These are phyloP conservation scores for Colletotrichum chlorophyti DNA, from an alignment of 2,329 filamentous ascomycete species.

Conservation along the genomic window DNA sequence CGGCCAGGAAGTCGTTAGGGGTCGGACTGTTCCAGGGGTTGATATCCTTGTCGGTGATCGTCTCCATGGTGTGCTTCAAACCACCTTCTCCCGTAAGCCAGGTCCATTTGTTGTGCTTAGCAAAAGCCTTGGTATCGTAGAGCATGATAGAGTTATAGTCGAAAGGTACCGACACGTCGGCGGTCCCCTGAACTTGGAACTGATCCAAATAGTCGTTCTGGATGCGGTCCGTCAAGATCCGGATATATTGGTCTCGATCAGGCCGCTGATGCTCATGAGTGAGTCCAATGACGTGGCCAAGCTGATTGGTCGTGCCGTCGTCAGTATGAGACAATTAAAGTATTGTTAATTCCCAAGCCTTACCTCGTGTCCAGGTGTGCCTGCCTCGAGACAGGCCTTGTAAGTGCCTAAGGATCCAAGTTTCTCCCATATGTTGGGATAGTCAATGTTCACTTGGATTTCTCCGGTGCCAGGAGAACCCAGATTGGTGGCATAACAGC, in stretches of 20 bases:
- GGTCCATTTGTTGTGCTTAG: neutral
- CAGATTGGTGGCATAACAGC: neutral
- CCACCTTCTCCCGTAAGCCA: neutral
- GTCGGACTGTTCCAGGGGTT: constrained; percentile 1
- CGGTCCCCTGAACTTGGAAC: neutral
- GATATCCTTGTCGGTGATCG: neutral
- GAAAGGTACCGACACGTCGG: neutral
- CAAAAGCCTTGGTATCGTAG: neutral
- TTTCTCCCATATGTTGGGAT: neutral
- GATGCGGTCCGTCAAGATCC: neutral
- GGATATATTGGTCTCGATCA: constrained; percentile 1
- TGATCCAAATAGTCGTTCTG: neutral
- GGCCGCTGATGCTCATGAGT: constrained; percentile 7
- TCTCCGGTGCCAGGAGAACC: neutral
- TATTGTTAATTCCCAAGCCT: neutral
- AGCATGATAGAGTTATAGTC: constrained; percentile 23
- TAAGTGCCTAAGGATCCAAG: fast-evolving
- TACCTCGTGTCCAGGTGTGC: neutral
- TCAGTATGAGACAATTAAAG: neutral
- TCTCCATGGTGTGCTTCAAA: neutral
- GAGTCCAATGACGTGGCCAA: constrained; percentile 10
- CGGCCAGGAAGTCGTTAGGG: neutral
- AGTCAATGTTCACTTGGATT: neutral
- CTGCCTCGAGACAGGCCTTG: neutral
- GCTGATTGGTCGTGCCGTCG: neutral